Conservation (phyloP, 2,329 filamentous ascomycete species). For the Emmonsia crescens region DNA sequence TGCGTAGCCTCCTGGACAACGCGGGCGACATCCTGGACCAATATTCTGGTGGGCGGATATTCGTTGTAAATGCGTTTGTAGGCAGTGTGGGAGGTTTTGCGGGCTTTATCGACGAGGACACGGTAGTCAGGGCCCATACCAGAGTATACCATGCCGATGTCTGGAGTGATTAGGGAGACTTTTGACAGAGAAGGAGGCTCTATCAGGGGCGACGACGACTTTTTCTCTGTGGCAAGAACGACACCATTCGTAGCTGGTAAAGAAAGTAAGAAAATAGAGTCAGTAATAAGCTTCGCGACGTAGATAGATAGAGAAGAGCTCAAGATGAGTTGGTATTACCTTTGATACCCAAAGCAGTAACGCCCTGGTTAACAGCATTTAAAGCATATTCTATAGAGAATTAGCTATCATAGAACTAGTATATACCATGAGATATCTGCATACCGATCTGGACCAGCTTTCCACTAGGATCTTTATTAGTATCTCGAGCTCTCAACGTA, state of each 20-base stretch:
- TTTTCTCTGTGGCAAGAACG: slow-evolving; percentile 98
- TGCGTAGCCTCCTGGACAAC: slow-evolving; percentile 99
- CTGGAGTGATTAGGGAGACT: slow-evolving; percentile 93
- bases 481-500: slow-evolving; percentile 15
- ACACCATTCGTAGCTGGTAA: slow-evolving; percentile 86
- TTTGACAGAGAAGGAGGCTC: slow-evolving; percentile 92
- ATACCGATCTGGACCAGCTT: slow-evolving; percentile 98
- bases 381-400: slow-evolving; percentile 77
- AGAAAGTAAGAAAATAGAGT: slow-evolving; percentile 4
- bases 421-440: slow-evolving; percentile 13
- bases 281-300: neutral
- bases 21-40: slow-evolving; percentile 93
- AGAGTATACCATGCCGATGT: slow-evolving; percentile 99
- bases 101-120: slow-evolving; percentile 92
- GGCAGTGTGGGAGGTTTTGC: slow-evolving; percentile 93
- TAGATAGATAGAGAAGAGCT: slow-evolving; percentile 7
- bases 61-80: slow-evolving; percentile 99
- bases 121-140: slow-evolving; percentile 99
- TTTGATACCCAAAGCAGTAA: slow-evolving; percentile 97
- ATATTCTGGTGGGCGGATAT: slow-evolving; percentile 97
- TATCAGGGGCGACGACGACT: slow-evolving; percentile 93
- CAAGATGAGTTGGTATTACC: slow-evolving; percentile 41
- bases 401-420: slow-evolving; percentile 9
- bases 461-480: slow-evolving; percentile 55
- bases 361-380: slow-evolving; percentile 98